Evolutionary conservation across 129 eudicot species (phyloP), one percentile per base, ranked within the genome.

Genomic region (Centella asiatica): DNA sequence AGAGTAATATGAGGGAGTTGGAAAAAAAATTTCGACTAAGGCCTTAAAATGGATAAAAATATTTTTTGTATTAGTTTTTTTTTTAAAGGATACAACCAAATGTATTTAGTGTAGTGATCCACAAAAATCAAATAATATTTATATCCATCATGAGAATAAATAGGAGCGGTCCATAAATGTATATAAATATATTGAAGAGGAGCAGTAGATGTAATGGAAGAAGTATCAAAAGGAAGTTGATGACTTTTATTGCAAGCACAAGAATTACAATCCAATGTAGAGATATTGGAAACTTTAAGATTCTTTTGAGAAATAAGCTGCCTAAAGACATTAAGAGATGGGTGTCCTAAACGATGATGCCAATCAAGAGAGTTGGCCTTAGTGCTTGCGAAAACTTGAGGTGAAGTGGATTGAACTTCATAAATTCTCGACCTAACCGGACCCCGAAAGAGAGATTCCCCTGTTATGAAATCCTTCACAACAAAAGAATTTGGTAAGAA

Each of bases 211-310:
- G 67, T 24, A 14, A 22, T 24, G 0, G 32, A 13, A 6, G 56
- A 48, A 3, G 11, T 17, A 1, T 24, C 4, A 22, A 64, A 64
- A 4, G 69, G 44, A 1, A 47, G 28, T 4, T 20, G 27, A 20
- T 64, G 69, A 48, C 69, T 64, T 44, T 64, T 48, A 42, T 23
- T 64, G 46, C 13, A 64, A 15, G 4, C 17, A 44, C 54, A 44
- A 13, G 67, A 8, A 6, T 62, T 62, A 44, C 67, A 62, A 44
- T 44, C 4, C 1, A 19, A 33, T 24, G 47, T 25, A 4, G 44
- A 36, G 19, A 60, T 36, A 14, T 19, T 14, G 13, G 48, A 0
- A 8, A 60, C 44, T 32, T 5, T 36, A 20, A 44, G 7, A 32
- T 44, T 44, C 14, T 44, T 44, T 13, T 44, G 11, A 48, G 45